A percentile compares a stretch with the other conserved stretches of the same genome.
These are phyloP conservation scores for Pseudogymnoascus pannorum DNA, from an alignment of 2,329 filamentous ascomycete genomes.

Conservation along the genomic window DNA sequence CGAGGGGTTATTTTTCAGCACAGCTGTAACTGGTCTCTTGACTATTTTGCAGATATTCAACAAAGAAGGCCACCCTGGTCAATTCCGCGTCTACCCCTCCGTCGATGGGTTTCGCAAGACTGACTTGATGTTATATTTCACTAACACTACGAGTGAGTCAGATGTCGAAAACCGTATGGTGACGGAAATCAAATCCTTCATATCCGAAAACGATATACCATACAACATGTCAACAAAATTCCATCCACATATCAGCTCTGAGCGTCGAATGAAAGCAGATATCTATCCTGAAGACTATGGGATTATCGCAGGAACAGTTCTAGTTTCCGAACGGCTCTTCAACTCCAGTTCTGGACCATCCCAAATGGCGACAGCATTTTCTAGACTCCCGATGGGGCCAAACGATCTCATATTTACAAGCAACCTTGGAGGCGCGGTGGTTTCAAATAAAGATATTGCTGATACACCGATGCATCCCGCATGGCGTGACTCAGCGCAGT, in stretches of 20 bases:
- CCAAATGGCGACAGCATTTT: background rate
- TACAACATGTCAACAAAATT: background rate
- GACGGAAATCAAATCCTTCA: background rate
- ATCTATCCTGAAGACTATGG: background rate
- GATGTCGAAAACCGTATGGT: background rate
- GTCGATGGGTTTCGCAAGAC: background rate
- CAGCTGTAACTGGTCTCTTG: background rate
- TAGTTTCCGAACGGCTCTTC: background rate
- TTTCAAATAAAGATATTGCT: background rate
- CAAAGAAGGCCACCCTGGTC: background rate
- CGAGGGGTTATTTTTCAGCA: background rate
- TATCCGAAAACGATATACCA: background rate
- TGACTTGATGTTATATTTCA: background rate
- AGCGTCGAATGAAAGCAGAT: background rate
- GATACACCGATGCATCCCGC: background rate
- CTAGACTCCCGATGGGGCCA: background rate
- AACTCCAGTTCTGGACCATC: background rate
- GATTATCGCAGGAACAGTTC: background rate
- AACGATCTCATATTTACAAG: background rate
- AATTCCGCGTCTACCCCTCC: background rate
- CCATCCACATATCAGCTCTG: background rate
- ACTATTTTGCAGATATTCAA: background rate
- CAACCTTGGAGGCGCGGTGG: background rate
- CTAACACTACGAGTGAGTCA: background rate
- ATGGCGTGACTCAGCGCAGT: background rate